phyloP scores from a whole-genome alignment of 352 stramenopile genomes.

The Pythium dissotocum region DNA sequence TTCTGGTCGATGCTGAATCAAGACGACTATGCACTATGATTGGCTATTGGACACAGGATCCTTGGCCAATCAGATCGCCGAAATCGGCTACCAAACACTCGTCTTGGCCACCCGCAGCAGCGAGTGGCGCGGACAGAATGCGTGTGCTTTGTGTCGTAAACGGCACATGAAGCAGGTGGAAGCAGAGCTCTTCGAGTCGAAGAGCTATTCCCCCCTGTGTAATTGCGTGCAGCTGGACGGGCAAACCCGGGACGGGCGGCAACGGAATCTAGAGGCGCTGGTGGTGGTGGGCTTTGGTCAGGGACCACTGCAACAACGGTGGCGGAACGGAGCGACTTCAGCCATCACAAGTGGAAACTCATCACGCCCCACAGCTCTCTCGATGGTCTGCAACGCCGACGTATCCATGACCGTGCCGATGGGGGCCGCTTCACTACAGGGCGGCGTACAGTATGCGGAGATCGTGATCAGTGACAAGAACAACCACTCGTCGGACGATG shows the following conservation, averaged over 20 bases:
- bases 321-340: neutral
- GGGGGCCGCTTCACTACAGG: constrained; percentile 12
- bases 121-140: constrained; percentile 24
- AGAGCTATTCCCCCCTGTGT: neutral
- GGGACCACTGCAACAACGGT: neutral
- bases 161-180: constrained; percentile 18
- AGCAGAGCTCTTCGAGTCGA: neutral
- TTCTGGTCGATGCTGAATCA: constrained; percentile 16
- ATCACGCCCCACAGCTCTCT: neutral
- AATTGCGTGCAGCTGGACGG: neutral
- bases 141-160: constrained; percentile 16
- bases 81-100: constrained; percentile 19
- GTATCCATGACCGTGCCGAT: constrained; percentile 25
- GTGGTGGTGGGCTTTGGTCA: neutral
- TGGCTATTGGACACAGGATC: constrained; percentile 5
- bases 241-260: neutral
- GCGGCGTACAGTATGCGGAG: constrained; percentile 55
- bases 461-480: constrained; percentile 49
- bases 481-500: constrained; percentile 30
- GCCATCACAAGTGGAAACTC: constrained; percentile 25
- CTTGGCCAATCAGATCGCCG: constrained; percentile 12
- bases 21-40: constrained; percentile 15
- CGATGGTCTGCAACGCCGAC: constrained; percentile 52
- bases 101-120: constrained; percentile 10
- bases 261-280: constrained; percentile 10